Evolutionary conservation across 225 moss, liverwort and hornwort genomes (phyloP), one percentile per base, ranked within the genome.

Genomic region (Ulota crispa): DNA sequence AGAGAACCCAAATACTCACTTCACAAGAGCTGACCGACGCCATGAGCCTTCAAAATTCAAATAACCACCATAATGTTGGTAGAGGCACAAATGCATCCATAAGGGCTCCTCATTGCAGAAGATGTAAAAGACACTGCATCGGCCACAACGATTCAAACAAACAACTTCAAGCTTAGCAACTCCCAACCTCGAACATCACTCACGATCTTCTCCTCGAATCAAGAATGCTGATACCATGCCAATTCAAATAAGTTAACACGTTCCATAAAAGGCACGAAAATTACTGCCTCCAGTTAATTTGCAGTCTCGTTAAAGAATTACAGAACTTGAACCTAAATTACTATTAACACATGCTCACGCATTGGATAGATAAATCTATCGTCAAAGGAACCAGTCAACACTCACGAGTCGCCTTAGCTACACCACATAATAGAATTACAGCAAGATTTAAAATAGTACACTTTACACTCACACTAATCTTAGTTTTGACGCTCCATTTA

Each of bases 51-150:
- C 91, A 53, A 93, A 99, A 61, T 88, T 77, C 64, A 96, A 88
- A 72, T 82, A 69, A 18, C 99, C 94, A 20, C 92, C 89, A 62
- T 56, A 83, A 77, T 96, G 89, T 80, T 89, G 88, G 63, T 94
- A 86, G 64, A 99, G 81, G 67, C 93, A 99, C 28, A 96, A 73
- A 75, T 93, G 91, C 99, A 99, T 99, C 99, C 94, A 99, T 65
- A 99, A 76, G 68, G 96, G 96, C 84, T 99, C 99, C 87, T 99
- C 99, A 23, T 94, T 93, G 89, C 96, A 99, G 63, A 99, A 62
- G 69, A 96, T 88, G 77, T 96, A 94, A 77, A 96, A 92, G 72
- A 99, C 91, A 62, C 99, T 99, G 92, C 21, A 80, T 20, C 11
- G 28, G 13, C 62, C 84, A 70, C 52, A 62, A 65, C 28, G 14